Evolutionary conservation across 768 basidiomycete species (phyloP), one percentile per base, ranked within the genome.

Genomic region (Lentinus brumalis): DNA sequence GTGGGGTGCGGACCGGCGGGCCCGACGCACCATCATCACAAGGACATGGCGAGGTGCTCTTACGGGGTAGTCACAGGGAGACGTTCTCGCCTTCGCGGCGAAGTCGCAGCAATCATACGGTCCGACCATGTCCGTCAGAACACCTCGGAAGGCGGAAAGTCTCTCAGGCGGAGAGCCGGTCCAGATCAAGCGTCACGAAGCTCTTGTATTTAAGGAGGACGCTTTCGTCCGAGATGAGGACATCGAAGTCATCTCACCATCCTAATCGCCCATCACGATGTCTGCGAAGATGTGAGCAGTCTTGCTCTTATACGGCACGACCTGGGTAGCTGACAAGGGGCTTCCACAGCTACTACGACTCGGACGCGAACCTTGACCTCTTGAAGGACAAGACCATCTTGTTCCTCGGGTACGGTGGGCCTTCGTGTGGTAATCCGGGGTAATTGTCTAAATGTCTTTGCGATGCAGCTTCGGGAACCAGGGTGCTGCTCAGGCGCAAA

Each of bases 401-500:
- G 11, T 86, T 86, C 74, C 71, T 87, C 18, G 85, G 86, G 85
- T 84, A 68, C 35, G 76, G 60, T 2, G 47, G 21, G 1, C 18
- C 26, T 35, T 11, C 14, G 8, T 55, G 18, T 41, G 16, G 11
- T 21, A 26, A 16, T 45, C 38, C 11, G 16, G 32, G n/a, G 29
- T 29, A 10, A 15, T 14, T 32, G 30, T 57, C 41, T 30, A 59
- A 46, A 4, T 35, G 35, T 35, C 11, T 12, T 30, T 15, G 2
- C 2, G 10, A 21, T 60, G 9, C 52, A 86, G 85, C 4, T 87
- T 85, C 70, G 86, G 86, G 46, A 86, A 86, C 69, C 86, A 87
- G 69, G 85, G 86, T 12, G 82, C 86, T 35, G 85, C 86, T 50
- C 86, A 86, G 68, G 86, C 86, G 4, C 85, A 86, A 72, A 87